These are phyloP conservation scores for Cutaneotrichosporon dermatis DNA, from an alignment of 1,284 basidiomycete species.

Conservation along the genomic window DNA sequence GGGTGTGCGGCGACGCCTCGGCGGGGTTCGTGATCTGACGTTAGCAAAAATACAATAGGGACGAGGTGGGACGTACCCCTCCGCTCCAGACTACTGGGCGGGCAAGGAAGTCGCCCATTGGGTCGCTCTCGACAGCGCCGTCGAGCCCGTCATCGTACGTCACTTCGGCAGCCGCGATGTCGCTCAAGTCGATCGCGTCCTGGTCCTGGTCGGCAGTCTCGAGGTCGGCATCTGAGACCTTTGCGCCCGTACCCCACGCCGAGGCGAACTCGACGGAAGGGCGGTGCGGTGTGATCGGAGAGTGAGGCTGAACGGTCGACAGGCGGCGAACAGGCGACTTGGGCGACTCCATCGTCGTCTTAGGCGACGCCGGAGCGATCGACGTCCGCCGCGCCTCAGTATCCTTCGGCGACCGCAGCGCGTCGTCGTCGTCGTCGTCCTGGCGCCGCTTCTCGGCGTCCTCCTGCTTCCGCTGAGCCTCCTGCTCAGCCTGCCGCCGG, in stretches of 20 bases:
- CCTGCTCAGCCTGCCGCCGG: conserved; percentile 14
- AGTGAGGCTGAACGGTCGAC: not conserved
- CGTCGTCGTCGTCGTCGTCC: not conserved
- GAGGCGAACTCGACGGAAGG: conserved; percentile 12
- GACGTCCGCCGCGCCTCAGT: not conserved
- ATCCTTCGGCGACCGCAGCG: not conserved
- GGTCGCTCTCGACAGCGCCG: conserved; percentile 9
- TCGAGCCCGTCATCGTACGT: conserved; percentile 8
- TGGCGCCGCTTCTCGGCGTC: not conserved
- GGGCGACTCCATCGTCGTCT: not conserved
- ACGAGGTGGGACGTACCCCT: conserved; percentile 23
- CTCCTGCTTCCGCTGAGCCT: conserved; percentile 15
- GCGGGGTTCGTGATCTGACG: conserved; percentile 31
- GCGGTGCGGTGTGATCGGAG: not conserved
- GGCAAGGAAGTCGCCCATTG: conserved; percentile 21
- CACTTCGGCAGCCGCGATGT: conserved; percentile 24
- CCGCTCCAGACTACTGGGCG: conserved; percentile 33
- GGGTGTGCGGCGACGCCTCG: conserved; percentile 11
- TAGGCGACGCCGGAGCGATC: not conserved
- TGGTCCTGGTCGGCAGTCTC: conserved; percentile 23
- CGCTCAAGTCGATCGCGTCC: conserved; percentile 36
- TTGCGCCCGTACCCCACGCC: conserved; percentile 15
- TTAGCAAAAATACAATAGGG: not conserved
- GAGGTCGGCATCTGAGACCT: conserved; percentile 2
- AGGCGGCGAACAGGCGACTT: not conserved